Base-by-base conservation (phyloP, 768 basidiomycete species). In the Leucosporidium scottii region DNA sequence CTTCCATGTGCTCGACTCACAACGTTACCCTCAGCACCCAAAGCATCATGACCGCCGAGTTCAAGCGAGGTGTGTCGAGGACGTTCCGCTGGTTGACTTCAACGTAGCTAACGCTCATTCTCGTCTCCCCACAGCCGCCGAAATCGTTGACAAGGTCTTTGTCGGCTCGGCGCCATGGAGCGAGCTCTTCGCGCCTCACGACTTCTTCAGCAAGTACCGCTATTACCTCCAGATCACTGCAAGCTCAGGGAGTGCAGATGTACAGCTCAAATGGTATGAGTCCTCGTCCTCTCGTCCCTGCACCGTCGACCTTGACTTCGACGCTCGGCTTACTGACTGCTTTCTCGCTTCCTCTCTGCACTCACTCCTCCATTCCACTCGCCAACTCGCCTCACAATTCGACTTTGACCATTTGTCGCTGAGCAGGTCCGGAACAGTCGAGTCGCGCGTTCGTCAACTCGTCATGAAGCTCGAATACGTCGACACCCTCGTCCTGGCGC, bases 391-490 rank as follows among this genome's bases (percentile, higher is more conserved):
- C 17, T 4, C 13, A 36, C n/a, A 30, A 28, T 23, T 60, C 59
- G 34, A 17, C 27, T 21, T 8, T 20, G 30, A 31, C n/a, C n/a
- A 30, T 50, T 58, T 31, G 8, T 56, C 55, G 23, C 18, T 62
- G 51, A 59, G 0, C 59, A 88, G 87, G 86, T 80, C 92, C n/a
- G 94, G 94, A 54, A 97, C 93, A n/a, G 96, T 99, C 34, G 94
- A 99, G 80, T 97, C 96, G 27, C 85, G 90, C 74, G 84, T 98
- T 81, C 87, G 96, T 54, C 93, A 93, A 78, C 83, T 99, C 34
- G 93, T 99, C 64, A 93, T 94, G 87, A 96, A 96, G 81, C 86
- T 99, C 62, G 94, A 98, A 82, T 90, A 87, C 74, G 91, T 93
- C 74, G 96, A 97, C 69, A 87, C 90, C 65, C 82, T 99, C 74